Percentiles rank a stretch among this genome's conserved stretches.
phyloP scores from a whole-genome alignment of 164 flowering plant species.

The Macadamia integrifolia region DNA sequence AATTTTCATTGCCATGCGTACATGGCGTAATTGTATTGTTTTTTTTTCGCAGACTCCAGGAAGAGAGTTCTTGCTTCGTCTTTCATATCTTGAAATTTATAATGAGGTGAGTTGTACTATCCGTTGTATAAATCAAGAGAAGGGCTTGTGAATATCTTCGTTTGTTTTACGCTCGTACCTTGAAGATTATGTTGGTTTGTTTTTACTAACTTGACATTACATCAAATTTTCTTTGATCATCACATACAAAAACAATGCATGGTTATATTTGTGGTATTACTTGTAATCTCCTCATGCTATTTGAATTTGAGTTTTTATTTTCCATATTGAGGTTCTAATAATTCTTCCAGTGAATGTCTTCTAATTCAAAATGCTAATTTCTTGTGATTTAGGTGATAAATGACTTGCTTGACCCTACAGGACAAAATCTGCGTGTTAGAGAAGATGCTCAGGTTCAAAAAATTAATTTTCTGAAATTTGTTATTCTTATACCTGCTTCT shows the following conservation, averaged over 20 bases:
- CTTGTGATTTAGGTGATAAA: slow-evolving; percentile 67
- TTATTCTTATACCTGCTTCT: neutral
- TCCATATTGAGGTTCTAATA: neutral
- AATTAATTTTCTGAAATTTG: neutral
- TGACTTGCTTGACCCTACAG: slow-evolving; percentile 98
- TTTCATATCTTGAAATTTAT: slow-evolving; percentile 96
- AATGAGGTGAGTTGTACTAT: slow-evolving; percentile 66
- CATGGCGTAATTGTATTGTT: slow-evolving; percentile 1
- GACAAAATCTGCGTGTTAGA: slow-evolving; percentile 95
- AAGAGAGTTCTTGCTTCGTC: slow-evolving; percentile 88
- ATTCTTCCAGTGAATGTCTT: neutral
- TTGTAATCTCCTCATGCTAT: neutral
- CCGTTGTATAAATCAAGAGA: neutral
- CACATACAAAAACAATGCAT: neutral
- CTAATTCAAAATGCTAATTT: neutral
- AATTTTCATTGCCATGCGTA: neutral
- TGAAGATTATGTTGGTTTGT: neutral
- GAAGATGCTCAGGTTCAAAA: slow-evolving; percentile 95
- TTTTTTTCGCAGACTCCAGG: slow-evolving; percentile 81
- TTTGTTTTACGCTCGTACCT: no score
- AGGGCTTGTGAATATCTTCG: neutral
- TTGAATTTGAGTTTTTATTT: slow-evolving; percentile 1
- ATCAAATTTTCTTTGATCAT: neutral
- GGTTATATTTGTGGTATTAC: neutral
- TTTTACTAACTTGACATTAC: neutral